phyloP scores from a whole-genome alignment of 2,329 filamentous ascomycete species.

The Ophiostoma sp. region DNA sequence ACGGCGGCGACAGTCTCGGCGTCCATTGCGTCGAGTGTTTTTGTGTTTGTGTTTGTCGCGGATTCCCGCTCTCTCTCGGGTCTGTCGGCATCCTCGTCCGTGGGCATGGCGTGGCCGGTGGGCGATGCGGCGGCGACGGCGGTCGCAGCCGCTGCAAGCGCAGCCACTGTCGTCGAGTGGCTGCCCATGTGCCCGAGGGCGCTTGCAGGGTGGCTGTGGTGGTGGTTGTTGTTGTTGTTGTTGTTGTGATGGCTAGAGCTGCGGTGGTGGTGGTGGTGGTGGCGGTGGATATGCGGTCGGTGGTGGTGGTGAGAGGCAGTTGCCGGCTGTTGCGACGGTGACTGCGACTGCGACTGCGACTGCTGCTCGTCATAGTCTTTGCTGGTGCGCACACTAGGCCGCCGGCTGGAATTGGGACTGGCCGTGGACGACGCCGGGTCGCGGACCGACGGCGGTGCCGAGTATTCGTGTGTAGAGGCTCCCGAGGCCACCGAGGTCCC shows the following conservation, averaged over 20 bases:
- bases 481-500: neutral
- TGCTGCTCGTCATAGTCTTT: conserved; percentile 14
- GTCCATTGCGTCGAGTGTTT: neutral
- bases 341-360: neutral
- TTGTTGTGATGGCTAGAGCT: neutral
- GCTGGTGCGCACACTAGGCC: conserved; percentile 20
- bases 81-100: too few relatives aligned
- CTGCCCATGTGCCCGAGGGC: conserved; percentile 12
- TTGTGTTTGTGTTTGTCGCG: too few relatives aligned
- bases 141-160: conserved; percentile 20
- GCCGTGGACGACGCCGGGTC: neutral
- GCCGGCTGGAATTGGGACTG: conserved; percentile 23
- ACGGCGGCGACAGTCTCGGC: conserved; percentile 22
- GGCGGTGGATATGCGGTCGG: conserved; percentile 8
- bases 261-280: neutral
- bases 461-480: neutral
- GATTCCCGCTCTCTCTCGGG: neutral
- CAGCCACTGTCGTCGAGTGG: conserved; percentile 23
- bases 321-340: neutral
- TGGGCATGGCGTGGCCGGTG: neutral
- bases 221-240: too few relatives aligned
- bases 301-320: conserved; percentile 7
- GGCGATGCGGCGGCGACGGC: conserved; percentile 20
- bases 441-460: neutral
- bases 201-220: neutral